phyloP scores from a whole-genome alignment of 441 rosid species.

The Croton laevigatus region DNA sequence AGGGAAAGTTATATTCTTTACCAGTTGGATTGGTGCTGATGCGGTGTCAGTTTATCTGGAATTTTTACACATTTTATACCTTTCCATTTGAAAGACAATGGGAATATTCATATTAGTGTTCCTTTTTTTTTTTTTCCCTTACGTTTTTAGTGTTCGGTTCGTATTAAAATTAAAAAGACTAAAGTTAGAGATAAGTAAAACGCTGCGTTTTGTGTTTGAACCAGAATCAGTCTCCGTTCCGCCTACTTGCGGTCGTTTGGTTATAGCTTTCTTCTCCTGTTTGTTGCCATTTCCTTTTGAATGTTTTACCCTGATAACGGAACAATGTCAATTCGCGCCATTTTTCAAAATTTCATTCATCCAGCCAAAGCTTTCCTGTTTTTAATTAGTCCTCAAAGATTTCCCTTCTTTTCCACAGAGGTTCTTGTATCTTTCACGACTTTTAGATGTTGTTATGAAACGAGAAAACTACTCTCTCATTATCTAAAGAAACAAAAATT shows the following conservation, averaged over 20 bases:
- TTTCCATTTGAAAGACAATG: too few relatives aligned
- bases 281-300: background rate
- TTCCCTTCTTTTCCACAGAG: background rate
- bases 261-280: background rate
- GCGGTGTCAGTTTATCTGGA: background rate
- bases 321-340: constrained; percentile 30
- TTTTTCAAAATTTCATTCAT: constrained; percentile 11
- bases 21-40: constrained; percentile 12
- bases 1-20: constrained; percentile 33
- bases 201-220: too few relatives aligned
- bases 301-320: background rate
- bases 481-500: constrained; percentile 43
- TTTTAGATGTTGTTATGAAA: constrained; percentile 13
- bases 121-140: too few relatives aligned
- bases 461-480: constrained; percentile 37
- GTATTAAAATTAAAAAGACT: too few relatives aligned
- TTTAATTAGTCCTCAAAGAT: background rate
- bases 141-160: too few relatives aligned
- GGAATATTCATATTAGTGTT: too few relatives aligned
- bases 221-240: too few relatives aligned
- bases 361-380: constrained; percentile 3
- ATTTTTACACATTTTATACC: background rate
- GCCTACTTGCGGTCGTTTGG: too few relatives aligned
- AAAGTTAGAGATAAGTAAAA: too few relatives aligned
- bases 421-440: background rate